Base-by-base conservation (phyloP, 768 basidiomycete species). In the Trametes cingulata region DNA sequence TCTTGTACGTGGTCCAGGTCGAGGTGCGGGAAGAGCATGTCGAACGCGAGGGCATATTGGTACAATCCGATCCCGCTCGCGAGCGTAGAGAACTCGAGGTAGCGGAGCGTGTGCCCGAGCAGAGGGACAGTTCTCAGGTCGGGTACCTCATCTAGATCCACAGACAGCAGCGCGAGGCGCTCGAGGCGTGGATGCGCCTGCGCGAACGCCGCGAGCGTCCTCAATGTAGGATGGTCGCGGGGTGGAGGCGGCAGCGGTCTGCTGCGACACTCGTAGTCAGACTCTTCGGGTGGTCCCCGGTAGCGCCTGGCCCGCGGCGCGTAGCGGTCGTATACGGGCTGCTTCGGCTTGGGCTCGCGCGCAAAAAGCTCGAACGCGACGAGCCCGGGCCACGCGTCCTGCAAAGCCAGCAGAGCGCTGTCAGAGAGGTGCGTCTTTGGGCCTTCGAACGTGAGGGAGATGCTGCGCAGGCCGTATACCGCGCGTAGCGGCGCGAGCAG, bases 1-100 rank as follows among this genome's bases (percentile, higher is more conserved):
- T 22, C 36, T 13, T 35, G 20, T 5, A 22, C 36, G 1, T 45
- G 45, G 4, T 12, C 27, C 7, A 53, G 45, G 12, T 60, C 25
- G 42, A 60, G 52, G 20, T 14, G 12, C n/a, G 58, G 58, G 39
- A 60, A 60, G 24, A 60, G 51, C 36, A 25, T 46, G 36, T 60
- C 58, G 25, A 60, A 43, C 25, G 51, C 58, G 36, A 19, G 9
- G 19, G 58, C 58, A 15, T 40, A 22, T 22, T 46, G 13, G 45
- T 29, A 48, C 22, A 60, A 25, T 14, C 7, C 19, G 33, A 43
- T 29, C 41, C 22, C 55, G 5, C 9, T 20, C 1, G 10, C 42
- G 14, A 58, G 42, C 15, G 13, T 4, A 14, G 19, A 25, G 1
- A 58, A 22, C 24, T 24, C 19, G 25, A 56, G 27, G 10, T 47